These are phyloP conservation scores for Malus hybrid DNA, from an alignment of 331 rosid species.

Conservation along the genomic window DNA sequence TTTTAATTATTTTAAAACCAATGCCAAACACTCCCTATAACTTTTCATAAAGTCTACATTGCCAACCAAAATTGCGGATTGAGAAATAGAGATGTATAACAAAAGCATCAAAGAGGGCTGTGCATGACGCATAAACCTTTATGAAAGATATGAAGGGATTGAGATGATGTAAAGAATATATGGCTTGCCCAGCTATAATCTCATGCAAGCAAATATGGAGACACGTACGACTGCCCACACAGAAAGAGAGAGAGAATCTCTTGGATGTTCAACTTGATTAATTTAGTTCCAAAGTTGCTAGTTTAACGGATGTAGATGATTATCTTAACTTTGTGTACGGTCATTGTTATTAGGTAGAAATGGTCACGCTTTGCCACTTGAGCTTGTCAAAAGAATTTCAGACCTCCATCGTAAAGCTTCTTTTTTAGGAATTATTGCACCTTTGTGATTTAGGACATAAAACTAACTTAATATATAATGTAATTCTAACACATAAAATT, in stretches of 20 bases:
- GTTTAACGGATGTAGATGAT: not conserved
- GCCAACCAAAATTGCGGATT: not conserved
- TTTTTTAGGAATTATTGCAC: not conserved
- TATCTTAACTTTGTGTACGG: conserved; percentile 8
- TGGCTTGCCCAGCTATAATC: not conserved
- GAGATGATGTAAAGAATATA: conserved; percentile 7
- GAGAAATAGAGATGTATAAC: not conserved
- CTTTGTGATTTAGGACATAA: too few species aligned
- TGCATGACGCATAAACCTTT: not conserved
- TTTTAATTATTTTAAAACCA: too few species aligned
- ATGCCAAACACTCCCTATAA: too few species aligned
- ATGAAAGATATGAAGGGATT: conserved; percentile 4
- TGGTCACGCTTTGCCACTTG: conserved; percentile 6
- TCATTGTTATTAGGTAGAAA: conserved; percentile 2
- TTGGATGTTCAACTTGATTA: not conserved
- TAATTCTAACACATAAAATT: too few species aligned
- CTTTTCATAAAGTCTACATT: too few species aligned
- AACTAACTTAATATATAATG: too few species aligned
- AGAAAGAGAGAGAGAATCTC: conserved; percentile 3
- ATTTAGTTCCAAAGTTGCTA: not conserved
- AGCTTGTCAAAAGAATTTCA: not conserved
- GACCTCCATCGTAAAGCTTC: not conserved
- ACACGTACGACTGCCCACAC: conserved; percentile 2
- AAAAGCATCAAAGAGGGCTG: not conserved
- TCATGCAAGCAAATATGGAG: conserved; percentile 8